Base-by-base conservation (phyloP, 768 basidiomycete species). In the Lactarius hatsudake region DNA sequence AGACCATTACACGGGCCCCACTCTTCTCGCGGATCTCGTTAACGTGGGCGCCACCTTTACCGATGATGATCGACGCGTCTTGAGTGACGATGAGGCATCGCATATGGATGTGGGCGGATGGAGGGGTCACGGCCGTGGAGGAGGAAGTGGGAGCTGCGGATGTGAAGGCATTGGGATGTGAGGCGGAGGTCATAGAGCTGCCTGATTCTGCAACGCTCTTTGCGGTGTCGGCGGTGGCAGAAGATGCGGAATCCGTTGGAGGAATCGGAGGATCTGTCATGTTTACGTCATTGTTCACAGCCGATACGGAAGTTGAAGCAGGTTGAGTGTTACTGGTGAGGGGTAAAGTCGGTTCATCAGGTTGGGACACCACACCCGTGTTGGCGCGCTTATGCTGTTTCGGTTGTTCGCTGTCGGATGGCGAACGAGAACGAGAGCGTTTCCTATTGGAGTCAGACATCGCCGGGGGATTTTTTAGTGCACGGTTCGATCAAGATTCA, bases 11-110 rank as follows among this genome's bases (percentile, higher is more conserved):
- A 59, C 94, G 85, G 17, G 96, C 96, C 54, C 94, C 94, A 71
- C 93, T 95, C 82, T 96, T 97, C 78, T 98, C 97, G 68, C 97
- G 84, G 69, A 99, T 98, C 78, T 99, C 97, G 73, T 97, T 98
- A 72, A 99, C 96, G 79, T 98, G 97, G 54, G 91, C 86, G 70
- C 96, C 96, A 59, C 83, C 91, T 79, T 94, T 94, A 43, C 97
- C 97, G 71, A 99, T 99, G 81, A 98, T 98, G 79, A 99, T 96
- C 63, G 94, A 96, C 15, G 97, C 97, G 79, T 99, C 97, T 79
- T 98, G 96, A 12, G 97, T 98, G 72, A 99, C 97, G 75, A 99
- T 99, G 74, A 99, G 82, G 77, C 94, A 96, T 56, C 96, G 88
- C 94, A 99, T 96, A 74, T 96, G 91, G 73, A 99, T 99, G 78